A percentile compares a stretch with the other conserved stretches of the same genome.
Evolutionary conservation across 208 protist genomes (phyloP).

Genomic region (Kentomonas sorsogonicus): DNA sequence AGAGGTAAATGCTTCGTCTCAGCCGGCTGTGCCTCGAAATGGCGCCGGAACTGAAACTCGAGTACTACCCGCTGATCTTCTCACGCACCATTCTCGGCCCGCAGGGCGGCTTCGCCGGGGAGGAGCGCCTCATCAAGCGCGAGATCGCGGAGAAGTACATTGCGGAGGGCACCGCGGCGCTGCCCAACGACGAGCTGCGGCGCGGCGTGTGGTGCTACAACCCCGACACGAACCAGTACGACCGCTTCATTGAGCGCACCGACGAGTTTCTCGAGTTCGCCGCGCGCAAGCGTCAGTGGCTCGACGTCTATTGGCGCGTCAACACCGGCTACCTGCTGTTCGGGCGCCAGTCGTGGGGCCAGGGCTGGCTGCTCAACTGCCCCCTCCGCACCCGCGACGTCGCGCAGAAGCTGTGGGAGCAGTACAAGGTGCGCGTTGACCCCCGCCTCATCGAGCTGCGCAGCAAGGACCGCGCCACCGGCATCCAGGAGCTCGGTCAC

Average conservation of each 20-base stretch:
- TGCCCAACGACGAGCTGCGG: conserved; percentile 59
- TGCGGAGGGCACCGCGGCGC: conserved; percentile 56
- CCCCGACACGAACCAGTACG: conserved; percentile 78
- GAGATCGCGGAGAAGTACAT: conserved; percentile 82
- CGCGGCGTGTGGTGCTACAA: conserved; percentile 88
- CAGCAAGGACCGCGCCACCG: conserved; percentile 82
- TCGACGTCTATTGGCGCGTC: conserved; percentile 91
- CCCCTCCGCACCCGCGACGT: conserved; percentile 84
- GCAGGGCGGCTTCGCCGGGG: conserved; percentile 82
- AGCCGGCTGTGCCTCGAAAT: conserved; percentile 64
- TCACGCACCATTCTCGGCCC: conserved; percentile 84
- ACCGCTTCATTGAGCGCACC: conserved; percentile 85
- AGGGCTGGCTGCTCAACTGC: conserved; percentile 87
- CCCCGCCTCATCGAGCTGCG: conserved; percentile 83
- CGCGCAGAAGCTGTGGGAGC: conserved; percentile 90
- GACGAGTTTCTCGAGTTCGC: conserved; percentile 89
- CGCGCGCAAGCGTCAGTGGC: conserved; percentile 87
- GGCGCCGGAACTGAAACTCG: conserved; percentile 86
- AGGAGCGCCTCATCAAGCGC: conserved; percentile 89
- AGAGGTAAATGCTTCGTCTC: conserved; percentile 51
- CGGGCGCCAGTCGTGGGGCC: conserved; percentile 84
- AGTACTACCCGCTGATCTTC: conserved; percentile 85
- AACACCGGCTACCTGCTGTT: conserved; percentile 90
- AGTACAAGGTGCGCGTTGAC: conserved; percentile 89
- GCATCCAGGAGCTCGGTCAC: conserved; percentile 88